Evolutionary conservation across 805 yeast genomes (phyloP).

Genomic region (Schwanniomyces sp.): DNA sequence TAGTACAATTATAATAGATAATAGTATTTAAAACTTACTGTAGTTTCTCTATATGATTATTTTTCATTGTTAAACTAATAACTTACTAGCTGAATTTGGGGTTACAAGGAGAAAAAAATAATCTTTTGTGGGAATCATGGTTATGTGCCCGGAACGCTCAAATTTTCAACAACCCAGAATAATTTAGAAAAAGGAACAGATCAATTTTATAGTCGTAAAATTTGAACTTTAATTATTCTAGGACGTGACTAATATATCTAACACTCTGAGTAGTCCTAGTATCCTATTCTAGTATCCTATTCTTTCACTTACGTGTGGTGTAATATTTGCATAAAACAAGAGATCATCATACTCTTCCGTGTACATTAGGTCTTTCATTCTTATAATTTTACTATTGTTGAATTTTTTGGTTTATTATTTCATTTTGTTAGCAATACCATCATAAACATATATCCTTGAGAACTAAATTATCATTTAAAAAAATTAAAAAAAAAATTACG

Average conservation of each 20-base stretch:
- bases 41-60: no score
- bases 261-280: neutral
- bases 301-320: neutral
- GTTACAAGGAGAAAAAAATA: neutral
- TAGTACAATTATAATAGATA: constrained; percentile 23
- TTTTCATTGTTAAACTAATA: neutral
- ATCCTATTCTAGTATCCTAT: neutral
- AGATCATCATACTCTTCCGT: constrained; percentile 3
- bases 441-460: neutral
- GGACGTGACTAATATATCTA: neutral
- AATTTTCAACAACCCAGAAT: constrained; percentile 4
- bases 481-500: neutral
- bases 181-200: constrained; percentile 3
- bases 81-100: neutral
- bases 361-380: constrained; percentile 6
- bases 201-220: constrained; percentile 4
- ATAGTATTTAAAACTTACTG: constrained; percentile 16
- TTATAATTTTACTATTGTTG: constrained; percentile 1
- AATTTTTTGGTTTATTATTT: constrained; percentile 1
- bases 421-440: neutral
- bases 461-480: neutral
- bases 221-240: neutral
- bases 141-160: constrained; percentile 1
- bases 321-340: constrained; percentile 1
- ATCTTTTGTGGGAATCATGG: neutral